phyloP scores from a whole-genome alignment of 805 yeast genomes.

The Saccharomycopsis lassenensis region DNA sequence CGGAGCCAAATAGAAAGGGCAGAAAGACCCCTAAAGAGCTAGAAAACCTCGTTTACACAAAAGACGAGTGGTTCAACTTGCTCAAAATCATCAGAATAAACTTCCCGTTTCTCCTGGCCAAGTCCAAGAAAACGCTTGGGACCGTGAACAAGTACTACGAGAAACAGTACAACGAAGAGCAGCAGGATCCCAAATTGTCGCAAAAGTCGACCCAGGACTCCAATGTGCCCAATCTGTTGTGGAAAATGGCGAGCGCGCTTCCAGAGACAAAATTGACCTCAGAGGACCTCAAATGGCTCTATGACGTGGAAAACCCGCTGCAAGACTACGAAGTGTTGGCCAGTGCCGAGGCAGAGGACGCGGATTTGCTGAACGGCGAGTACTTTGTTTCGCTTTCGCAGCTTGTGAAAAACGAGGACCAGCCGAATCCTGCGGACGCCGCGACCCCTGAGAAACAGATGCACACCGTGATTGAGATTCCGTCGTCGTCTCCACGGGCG shows the following conservation, averaged over 20 bases:
- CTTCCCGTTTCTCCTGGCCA: constrained; percentile 22
- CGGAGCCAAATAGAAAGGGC: neutral
- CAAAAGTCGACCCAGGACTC: neutral
- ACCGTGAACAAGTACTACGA: constrained; percentile 21
- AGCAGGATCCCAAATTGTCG: constrained; percentile 4
- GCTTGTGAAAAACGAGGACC: neutral
- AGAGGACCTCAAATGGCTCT: constrained; percentile 16
- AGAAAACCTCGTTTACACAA: constrained; percentile 22
- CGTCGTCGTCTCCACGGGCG: constrained; percentile 16
- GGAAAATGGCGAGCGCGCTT: constrained; percentile 16
- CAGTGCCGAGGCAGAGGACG: too few relatives aligned
- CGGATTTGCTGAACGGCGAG: too few relatives aligned
- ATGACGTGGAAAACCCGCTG: constrained; percentile 7
- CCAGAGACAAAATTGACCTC: constrained; percentile 12
- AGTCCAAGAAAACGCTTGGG: constrained; percentile 21
- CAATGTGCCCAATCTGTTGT: constrained; percentile 4
- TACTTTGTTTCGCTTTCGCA: constrained; percentile 2
- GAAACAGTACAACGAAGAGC: constrained; percentile 7
- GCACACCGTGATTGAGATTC: constrained; percentile 7
- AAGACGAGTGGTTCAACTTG: constrained; percentile 24
- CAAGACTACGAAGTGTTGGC: neutral
- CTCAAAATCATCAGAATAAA: constrained; percentile 19
- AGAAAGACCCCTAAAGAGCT: constrained; percentile 16
- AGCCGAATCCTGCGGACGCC: neutral
- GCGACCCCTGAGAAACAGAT: neutral